Percentiles rank a stretch among this genome's conserved stretches.
These are phyloP conservation scores for Alternaria sp. DNA, from an alignment of 2,329 filamentous ascomycete genomes.

Conservation along the genomic window DNA sequence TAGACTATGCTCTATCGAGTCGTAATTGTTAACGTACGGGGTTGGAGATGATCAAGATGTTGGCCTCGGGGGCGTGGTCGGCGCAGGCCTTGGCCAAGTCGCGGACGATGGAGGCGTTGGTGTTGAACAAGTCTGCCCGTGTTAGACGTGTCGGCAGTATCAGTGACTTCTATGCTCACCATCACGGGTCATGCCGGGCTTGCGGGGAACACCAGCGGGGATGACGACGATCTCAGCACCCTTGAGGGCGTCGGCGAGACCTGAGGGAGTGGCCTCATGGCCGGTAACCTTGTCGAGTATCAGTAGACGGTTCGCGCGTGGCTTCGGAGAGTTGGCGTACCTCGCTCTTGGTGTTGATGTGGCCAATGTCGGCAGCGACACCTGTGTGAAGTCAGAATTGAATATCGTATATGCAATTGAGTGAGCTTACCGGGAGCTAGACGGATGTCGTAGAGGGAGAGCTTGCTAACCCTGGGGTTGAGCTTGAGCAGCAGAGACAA, in stretches of 20 bases:
- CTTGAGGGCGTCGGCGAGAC: conserved; percentile 80
- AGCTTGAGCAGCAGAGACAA: conserved; percentile 98
- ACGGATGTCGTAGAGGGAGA: conserved; percentile 97
- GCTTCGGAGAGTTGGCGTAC: conserved; percentile 44
- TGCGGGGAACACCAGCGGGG: conserved; percentile 96
- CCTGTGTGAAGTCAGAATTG: conserved; percentile 58
- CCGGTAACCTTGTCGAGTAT: conserved; percentile 71
- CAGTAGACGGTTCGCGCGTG: conserved; percentile 19
- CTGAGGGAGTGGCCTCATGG: conserved; percentile 77
- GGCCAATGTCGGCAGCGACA: conserved; percentile 96
- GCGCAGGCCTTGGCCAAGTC: conserved; percentile 96
- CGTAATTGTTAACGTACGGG: conserved; percentile 62
- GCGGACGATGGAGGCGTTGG: conserved; percentile 98
- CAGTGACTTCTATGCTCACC: conserved; percentile 53
- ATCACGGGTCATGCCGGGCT: conserved; percentile 99
- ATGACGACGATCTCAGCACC: conserved; percentile 94
- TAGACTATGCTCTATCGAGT: too few species aligned
- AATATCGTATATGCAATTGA: not conserved
- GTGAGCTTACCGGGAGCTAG: conserved; percentile 79
- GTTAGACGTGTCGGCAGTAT: conserved; percentile 15
- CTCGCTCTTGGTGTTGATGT: conserved; percentile 98
- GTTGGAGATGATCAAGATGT: conserved; percentile 98
- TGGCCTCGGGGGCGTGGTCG: conserved; percentile 86
- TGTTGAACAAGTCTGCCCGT: conserved; percentile 91
- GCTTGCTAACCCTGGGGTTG: conserved; percentile 91